Conservation (phyloP, 441 rosid species). For the Erodium moschatum region DNA sequence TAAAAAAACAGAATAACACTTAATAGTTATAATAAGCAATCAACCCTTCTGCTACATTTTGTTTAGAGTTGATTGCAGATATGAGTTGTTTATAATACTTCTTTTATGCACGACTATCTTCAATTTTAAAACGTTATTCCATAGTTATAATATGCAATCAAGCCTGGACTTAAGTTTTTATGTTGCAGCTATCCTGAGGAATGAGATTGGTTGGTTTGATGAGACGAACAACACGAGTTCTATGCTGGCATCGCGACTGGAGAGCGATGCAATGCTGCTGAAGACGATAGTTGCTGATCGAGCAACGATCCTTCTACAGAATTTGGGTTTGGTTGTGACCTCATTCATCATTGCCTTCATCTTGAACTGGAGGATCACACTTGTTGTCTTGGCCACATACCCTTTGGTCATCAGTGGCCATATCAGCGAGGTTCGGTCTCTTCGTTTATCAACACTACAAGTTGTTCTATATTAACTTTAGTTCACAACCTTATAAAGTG, state of each 20-base stretch:
- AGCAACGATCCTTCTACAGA: slow-evolving; percentile 86
- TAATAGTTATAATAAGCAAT: too few species aligned
- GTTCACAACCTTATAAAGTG: too few species aligned
- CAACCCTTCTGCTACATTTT: too few species aligned
- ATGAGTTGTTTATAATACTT: too few species aligned
- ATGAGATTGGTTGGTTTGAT: slow-evolving; percentile 99
- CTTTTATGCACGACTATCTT: too few species aligned
- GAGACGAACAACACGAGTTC: slow-evolving; percentile 95
- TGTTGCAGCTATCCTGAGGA: slow-evolving; percentile 52
- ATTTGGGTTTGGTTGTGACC: slow-evolving; percentile 79
- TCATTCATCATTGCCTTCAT: slow-evolving; percentile 97
- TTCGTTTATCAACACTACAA: too few species aligned
- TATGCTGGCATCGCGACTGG: slow-evolving; percentile 76
- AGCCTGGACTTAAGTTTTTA: too few species aligned
- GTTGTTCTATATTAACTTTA: too few species aligned
- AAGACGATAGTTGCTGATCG: slow-evolving; percentile 97
- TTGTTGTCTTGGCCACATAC: slow-evolving; percentile 83
- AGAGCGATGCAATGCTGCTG: slow-evolving; percentile 92
- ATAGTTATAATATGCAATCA: too few species aligned
- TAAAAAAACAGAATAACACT: too few species aligned
- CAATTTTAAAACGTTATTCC: too few species aligned
- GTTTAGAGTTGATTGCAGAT: too few species aligned
- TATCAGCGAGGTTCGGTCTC: slow-evolving; percentile 71
- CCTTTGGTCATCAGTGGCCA: slow-evolving; percentile 95
- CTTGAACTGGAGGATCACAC: slow-evolving; percentile 97